Base-by-base conservation (phyloP, 164 flowering plant genomes). In the Berberis vulgaris region DNA sequence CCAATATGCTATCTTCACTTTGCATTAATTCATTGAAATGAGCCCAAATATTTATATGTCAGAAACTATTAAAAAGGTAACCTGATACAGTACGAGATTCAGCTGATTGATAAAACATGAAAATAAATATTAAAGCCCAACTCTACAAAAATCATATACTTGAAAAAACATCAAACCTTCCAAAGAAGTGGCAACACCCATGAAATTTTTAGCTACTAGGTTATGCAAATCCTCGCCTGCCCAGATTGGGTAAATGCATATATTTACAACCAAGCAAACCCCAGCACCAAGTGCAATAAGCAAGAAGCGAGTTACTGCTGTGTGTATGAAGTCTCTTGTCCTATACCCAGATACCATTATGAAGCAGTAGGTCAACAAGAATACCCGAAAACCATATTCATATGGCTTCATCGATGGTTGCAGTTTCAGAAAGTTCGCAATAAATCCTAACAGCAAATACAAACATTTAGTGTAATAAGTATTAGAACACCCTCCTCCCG, bases 171-270 rank as follows among this genome's bases (percentile, higher is more conserved):
- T 56, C 72, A 10, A 53, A 82, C 89, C 89, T 86, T 83, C 89
- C 68, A 86, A 72, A 4, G 89, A 87, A 56, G 64, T 60, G 45
- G 96, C 97, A 56, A 93, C 88, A 54, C 79, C 81, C 45, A 6
- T 62, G 75, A 93, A 88, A 69, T 93, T 93, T 69, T 88, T 88
- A 5, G 75, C 90, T 64, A 90, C 91, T 78, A 84, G 71, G 53
- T 85, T 84, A 73, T 93, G 98, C 60, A 92, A 73, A 72, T 88
- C 96, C 67, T 88, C 94, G 1, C 98, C 98, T 1, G 98, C 79
- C 98, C 98, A 93, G 8, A 88, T 88, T 44, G 98, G 98, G 65
- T 71, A 93, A n/a, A 93, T 75, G 49, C 74, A 81, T 42, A 84
- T 81, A 62, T 87, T 93, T 26, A 90, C 78, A 53, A 73, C 73